Conservation (phyloP, 306 rosid species). For the Fragaria nilgerrensis region DNA sequence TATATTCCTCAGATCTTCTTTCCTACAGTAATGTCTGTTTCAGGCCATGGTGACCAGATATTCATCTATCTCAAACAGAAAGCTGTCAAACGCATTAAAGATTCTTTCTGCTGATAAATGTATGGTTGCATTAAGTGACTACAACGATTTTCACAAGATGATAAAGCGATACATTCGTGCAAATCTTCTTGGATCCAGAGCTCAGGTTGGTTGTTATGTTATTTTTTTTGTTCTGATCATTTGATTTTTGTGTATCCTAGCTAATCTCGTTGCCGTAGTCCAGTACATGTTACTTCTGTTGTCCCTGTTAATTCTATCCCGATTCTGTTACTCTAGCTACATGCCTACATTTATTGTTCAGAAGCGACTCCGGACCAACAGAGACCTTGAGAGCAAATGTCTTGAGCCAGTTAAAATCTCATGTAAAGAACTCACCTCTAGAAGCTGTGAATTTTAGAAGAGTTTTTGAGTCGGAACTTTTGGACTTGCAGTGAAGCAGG, state of each 20-base stretch:
- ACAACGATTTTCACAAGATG: slow-evolving; percentile 79
- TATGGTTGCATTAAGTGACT: slow-evolving; percentile 93
- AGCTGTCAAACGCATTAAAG: slow-evolving; percentile 59
- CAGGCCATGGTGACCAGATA: slow-evolving; percentile 29
- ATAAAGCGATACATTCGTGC: slow-evolving; percentile 60
- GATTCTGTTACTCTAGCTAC: no score
- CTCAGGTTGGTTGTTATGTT: slow-evolving; percentile 51
- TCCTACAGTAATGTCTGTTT: slow-evolving; percentile 10
- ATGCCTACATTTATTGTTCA: slow-evolving; percentile 28
- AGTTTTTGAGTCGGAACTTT: slow-evolving; percentile 65
- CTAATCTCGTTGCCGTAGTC: neutral
- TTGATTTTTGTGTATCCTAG: neutral
- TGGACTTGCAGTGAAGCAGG: slow-evolving; percentile 69
- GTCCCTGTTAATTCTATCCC: no score
- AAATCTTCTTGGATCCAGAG: slow-evolving; percentile 64
- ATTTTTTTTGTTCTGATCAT: neutral
- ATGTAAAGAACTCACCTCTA: slow-evolving; percentile 40
- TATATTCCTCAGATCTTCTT: neutral
- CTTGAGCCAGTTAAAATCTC: slow-evolving; percentile 38
- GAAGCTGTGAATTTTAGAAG: slow-evolving; percentile 57
- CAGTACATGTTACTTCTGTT: neutral
- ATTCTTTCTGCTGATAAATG: slow-evolving; percentile 68
- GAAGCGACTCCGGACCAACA: slow-evolving; percentile 65
- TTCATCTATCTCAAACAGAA: slow-evolving; percentile 28
- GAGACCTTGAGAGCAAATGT: slow-evolving; percentile 62